Evolutionary conservation across 2,329 filamentous ascomycete species (phyloP), one percentile per base, ranked within the genome.

Genomic region (Trichoderma harzianum): DNA sequence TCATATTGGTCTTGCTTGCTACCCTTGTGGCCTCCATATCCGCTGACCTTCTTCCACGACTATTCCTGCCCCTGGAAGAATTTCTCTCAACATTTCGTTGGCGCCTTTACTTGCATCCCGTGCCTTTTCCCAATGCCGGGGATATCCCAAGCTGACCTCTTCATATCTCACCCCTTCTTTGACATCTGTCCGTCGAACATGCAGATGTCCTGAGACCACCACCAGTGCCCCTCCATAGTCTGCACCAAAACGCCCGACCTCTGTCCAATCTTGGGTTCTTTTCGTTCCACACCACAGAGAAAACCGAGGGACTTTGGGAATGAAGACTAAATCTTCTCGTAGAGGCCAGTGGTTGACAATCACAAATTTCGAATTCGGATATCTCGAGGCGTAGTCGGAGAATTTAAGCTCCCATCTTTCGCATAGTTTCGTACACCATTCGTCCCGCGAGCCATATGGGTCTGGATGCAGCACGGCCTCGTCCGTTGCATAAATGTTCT

Each of bases 161-260:
- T 69, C 66, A 30, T 69, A 69, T 14, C 55, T 69, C 28, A 69
- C 66, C 10, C 66, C 66, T 26, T 69, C 66, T 60, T 69, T 69
- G 16, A 69, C 26, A 32, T 69, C 66, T 12, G 66, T 61, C 14
- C 66, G 53, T 34, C 66, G 47, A 24, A 69, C 66, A 61, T 69
- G 66, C n/a, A 69, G 12, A 30, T 69, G 66, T 28, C 66, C 66
- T 6, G 66, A 51, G 21, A 69, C 66, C 11, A 69, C 66, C 6
- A 61, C 66, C 14, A 47, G n/a, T 24, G 66, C 66, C 12, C 66
- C 66, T 26, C 66, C 55, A 32, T 69, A 69, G 11, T 32, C 28
- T 26, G 34, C 66, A 7, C 66, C 66, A 14, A 69, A 69, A 51
- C 57, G 55, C 7, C 66, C 66, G 30, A n/a, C 14, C 21, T 60